Percentiles rank a stretch among this genome's conserved stretches.
Evolutionary conservation across 257 asterid genomes (phyloP).

Genomic region (Handroanthus guayacan): DNA sequence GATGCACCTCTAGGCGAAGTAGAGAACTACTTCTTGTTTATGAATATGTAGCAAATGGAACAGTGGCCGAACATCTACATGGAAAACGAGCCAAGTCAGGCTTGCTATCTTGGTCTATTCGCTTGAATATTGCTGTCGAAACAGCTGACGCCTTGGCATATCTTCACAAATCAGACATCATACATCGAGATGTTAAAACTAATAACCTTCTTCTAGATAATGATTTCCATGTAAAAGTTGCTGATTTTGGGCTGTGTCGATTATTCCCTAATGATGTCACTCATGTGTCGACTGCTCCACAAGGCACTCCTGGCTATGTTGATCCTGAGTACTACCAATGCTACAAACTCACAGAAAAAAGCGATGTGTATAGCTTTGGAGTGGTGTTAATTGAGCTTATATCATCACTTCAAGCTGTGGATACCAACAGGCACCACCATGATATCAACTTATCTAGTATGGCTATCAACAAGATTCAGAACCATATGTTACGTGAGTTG

Average conservation of each 20-base stretch:
- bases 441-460: slow-evolving; percentile 77
- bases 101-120: slow-evolving; percentile 63
- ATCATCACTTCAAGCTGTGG: slow-evolving; percentile 81
- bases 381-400: slow-evolving; percentile 83
- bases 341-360: slow-evolving; percentile 78
- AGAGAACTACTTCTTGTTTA: slow-evolving; percentile 74
- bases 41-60: slow-evolving; percentile 80
- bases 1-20: slow-evolving; percentile 78
- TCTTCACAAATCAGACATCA: slow-evolving; percentile 71
- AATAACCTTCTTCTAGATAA: slow-evolving; percentile 74
- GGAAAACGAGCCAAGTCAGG: slow-evolving; percentile 61
- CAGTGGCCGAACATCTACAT: slow-evolving; percentile 84
- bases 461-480: slow-evolving; percentile 81
- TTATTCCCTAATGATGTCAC: slow-evolving; percentile 67
- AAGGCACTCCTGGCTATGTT: slow-evolving; percentile 91
- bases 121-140: slow-evolving; percentile 74
- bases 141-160: slow-evolving; percentile 78
- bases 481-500: slow-evolving; percentile 60
- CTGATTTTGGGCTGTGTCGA: slow-evolving; percentile 87
- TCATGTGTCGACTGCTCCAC: slow-evolving; percentile 90
- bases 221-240: slow-evolving; percentile 76
- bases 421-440: slow-evolving; percentile 65
- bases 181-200: slow-evolving; percentile 89
- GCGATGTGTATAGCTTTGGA: slow-evolving; percentile 88
- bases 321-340: slow-evolving; percentile 87